Percentiles rank a stretch among this genome's conserved stretches.
These are phyloP conservation scores for Ensete glaucum DNA, from an alignment of 176 grass and related monocot genomes.

Conservation along the genomic window DNA sequence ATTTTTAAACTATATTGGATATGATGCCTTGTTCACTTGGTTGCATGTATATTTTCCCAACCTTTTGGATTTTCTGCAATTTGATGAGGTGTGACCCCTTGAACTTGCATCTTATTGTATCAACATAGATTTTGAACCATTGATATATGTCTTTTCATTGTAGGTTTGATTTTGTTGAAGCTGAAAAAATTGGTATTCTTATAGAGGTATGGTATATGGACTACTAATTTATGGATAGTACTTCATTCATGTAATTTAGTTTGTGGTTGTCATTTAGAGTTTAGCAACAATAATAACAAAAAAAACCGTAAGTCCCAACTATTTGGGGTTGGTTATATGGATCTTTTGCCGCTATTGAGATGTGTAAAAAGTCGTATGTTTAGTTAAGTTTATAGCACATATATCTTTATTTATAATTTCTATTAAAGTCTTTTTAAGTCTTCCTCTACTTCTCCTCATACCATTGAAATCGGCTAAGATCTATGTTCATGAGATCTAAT, in stretches of 20 bases:
- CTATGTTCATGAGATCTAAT: too few relatives aligned
- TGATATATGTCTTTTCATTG: conserved; percentile 1
- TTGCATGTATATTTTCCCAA: not conserved
- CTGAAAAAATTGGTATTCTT: conserved; percentile 74
- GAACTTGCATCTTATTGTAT: not conserved
- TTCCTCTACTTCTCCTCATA: too few relatives aligned
- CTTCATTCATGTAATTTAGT: not conserved
- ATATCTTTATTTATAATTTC: too few relatives aligned
- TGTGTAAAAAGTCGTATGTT: too few relatives aligned
- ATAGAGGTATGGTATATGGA: conserved; percentile 46
- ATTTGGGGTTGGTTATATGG: too few relatives aligned
- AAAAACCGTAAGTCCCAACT: too few relatives aligned
- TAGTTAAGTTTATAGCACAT: too few relatives aligned
- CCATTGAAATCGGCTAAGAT: too few relatives aligned
- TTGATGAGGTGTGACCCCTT: not conserved
- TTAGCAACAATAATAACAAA: not conserved
- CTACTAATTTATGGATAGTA: not conserved
- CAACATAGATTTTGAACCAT: not conserved
- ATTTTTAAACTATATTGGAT: not conserved
- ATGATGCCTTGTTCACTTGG: not conserved
- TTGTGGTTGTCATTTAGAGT: not conserved
- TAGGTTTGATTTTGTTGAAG: conserved; percentile 83
- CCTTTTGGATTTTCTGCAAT: not conserved
- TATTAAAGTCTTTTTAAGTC: too few relatives aligned
- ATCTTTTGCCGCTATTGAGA: too few relatives aligned